Percentiles rank a stretch among this genome's conserved stretches.
These are phyloP conservation scores for Cryptococcus sp. DNA, from an alignment of 1,284 basidiomycete species.

Conservation along the genomic window DNA sequence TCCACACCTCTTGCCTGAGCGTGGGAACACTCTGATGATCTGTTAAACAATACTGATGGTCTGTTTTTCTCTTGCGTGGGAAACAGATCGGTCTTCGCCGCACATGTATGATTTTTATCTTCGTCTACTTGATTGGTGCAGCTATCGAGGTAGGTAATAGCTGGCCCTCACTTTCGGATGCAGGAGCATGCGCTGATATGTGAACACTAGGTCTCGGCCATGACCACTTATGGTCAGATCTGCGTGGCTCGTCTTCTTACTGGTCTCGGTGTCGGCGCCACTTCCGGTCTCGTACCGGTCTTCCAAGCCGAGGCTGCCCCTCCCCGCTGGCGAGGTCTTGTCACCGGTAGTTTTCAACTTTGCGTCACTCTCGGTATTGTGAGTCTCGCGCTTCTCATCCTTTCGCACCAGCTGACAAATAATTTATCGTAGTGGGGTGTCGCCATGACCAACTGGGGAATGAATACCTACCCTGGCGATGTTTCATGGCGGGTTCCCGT, in stretches of 20 bases:
- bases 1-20: not conserved
- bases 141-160: slow-evolving; percentile 48
- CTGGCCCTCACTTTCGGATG: not conserved
- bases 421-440: slow-evolving; percentile 43
- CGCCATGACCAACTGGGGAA: slow-evolving; percentile 53
- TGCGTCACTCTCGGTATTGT: slow-evolving; percentile 52
- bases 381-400: not conserved
- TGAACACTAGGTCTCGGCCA: slow-evolving; percentile 32
- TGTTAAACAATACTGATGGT: slow-evolving; percentile 2
- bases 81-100: slow-evolving; percentile 44
- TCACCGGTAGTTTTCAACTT: slow-evolving; percentile 55
- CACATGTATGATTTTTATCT: slow-evolving; percentile 50
- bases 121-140: slow-evolving; percentile 51
- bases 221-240: slow-evolving; percentile 45
- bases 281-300: slow-evolving; percentile 53
- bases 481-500: slow-evolving; percentile 39
- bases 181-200: not conserved
- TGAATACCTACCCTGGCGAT: slow-evolving; percentile 38
- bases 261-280: slow-evolving; percentile 52
- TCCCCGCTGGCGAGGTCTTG: slow-evolving; percentile 41
- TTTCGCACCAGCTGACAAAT: not conserved
- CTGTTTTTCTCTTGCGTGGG: too few species aligned
- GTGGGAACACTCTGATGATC: not conserved
- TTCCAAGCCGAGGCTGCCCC: slow-evolving; percentile 53
- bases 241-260: slow-evolving; percentile 51